Base-by-base conservation (phyloP, 768 basidiomycete genomes). In the Tulasnella sp. region DNA sequence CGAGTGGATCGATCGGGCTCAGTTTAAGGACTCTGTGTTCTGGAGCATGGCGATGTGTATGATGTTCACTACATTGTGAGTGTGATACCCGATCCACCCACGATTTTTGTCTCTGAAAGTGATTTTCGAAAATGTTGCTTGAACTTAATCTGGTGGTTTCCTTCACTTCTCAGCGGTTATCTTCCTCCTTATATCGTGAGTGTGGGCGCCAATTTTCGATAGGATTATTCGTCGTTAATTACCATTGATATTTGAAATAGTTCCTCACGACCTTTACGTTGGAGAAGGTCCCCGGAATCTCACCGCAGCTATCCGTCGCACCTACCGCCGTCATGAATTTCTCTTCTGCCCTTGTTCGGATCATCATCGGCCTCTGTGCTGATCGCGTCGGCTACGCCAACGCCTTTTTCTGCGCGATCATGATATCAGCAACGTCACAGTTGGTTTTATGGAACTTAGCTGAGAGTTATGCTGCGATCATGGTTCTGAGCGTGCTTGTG, bases 371-470 rank as follows among this genome's bases (percentile, higher is more conserved):
- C 0, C 68, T 70, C 56, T 44, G 71, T n/a, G 70, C 72, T 4
- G 75, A 76, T 64, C 63, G 66, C 17, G 61, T 75, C 47, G 75
- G 75, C 3, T 70, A 73, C 15, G 68, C 72, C 43, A 76, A 76
- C 64, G 68, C 74, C 44, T 69, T 75, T 61, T 71, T 73, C 53
- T 47, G 70, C n/a, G 65, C 68, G 34, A 67, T 74, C 63, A 61
- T 69, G 50, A 59, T 73, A 32, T 71, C 72, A 23, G 72, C 72
- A 4, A 64, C 73, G 21, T 64, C 69, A 10, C 72, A 75, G 63
- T 66, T 75, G 17, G 59, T 74, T 48, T 64, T 74, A 30, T 76
- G 75, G 75, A 71, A 70, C 45, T 70, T 74, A 45, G 68, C 71
- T 58, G 64, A 67, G 34, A 65, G 63, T 17, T 73, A 71, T 58